These are phyloP conservation scores for Colletotrichum phormii DNA, from an alignment of 2,329 filamentous ascomycete species.

Conservation along the genomic window DNA sequence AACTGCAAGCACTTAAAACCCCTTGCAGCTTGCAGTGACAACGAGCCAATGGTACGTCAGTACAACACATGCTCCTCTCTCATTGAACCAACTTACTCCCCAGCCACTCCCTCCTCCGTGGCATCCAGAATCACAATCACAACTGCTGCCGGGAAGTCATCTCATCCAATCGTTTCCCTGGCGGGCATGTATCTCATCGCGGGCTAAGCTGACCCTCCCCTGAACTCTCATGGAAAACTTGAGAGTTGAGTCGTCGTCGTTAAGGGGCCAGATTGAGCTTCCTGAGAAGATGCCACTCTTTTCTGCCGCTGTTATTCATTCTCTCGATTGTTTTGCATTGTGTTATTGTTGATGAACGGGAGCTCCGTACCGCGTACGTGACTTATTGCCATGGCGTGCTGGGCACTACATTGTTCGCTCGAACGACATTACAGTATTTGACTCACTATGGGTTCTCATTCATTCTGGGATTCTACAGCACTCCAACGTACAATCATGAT, in stretches of 20 bases:
- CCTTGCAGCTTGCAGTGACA: constrained; percentile 20
- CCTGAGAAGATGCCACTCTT: background rate
- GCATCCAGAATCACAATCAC: background rate
- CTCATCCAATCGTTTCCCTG: background rate
- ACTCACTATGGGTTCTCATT: too few relatives aligned
- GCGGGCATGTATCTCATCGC: background rate
- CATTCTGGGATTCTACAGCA: too few relatives aligned
- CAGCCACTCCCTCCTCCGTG: background rate
- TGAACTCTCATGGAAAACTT: background rate
- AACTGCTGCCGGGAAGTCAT: background rate
- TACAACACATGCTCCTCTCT: background rate
- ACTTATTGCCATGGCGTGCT: background rate
- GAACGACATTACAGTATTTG: too few relatives aligned
- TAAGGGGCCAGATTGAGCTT: background rate
- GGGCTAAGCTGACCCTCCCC: background rate
- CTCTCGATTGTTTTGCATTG: background rate
- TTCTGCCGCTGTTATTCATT: background rate
- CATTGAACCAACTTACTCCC: background rate
- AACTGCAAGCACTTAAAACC: constrained; percentile 37
- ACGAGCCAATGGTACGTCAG: constrained; percentile 8
- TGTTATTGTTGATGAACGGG: background rate
- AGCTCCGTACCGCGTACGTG: background rate
- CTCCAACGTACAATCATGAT: too few relatives aligned
- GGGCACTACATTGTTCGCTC: too few relatives aligned
- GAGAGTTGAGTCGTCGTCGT: background rate